Evolutionary conservation across 805 yeast species (phyloP).

Genomic region (Candida nanaspora): DNA sequence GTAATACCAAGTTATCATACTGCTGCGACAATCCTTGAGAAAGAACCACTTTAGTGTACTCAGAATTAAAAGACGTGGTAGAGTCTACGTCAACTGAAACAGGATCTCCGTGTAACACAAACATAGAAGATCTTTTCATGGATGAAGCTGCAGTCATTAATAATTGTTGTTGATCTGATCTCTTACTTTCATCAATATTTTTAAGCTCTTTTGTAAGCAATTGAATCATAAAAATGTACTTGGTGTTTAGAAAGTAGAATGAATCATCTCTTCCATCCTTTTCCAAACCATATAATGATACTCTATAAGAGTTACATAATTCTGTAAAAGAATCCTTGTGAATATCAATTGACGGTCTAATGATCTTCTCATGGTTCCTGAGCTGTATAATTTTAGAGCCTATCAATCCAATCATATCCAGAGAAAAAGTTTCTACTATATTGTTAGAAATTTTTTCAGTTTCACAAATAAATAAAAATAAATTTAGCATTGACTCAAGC

Average conservation of each 20-base stretch:
- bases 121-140: background rate
- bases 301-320: slow-evolving; percentile 4
- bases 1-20: slow-evolving; percentile 46
- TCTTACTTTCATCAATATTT: background rate
- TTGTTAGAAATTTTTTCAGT: slow-evolving; percentile 33
- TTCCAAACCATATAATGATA: slow-evolving; percentile 4
- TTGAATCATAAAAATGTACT: background rate
- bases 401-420: slow-evolving; percentile 57
- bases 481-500: slow-evolving; percentile 36
- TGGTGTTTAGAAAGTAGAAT: background rate
- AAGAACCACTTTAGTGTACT: slow-evolving; percentile 12
- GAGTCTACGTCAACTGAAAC: background rate
- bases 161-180: background rate
- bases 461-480: slow-evolving; percentile 32
- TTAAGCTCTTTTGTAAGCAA: background rate
- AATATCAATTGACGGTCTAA: slow-evolving; percentile 5
- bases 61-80: background rate
- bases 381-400: slow-evolving; percentile 43
- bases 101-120: background rate
- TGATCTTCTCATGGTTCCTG: slow-evolving; percentile 8
- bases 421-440: slow-evolving; percentile 38
- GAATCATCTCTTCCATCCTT: background rate
- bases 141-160: background rate
- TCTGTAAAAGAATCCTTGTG: slow-evolving; percentile 4
- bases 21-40: slow-evolving; percentile 27